Percentiles rank a stretch among this genome's conserved stretches.
These are phyloP conservation scores for Mangifera indica DNA, from an alignment of 345 rosid genomes.

Conservation along the genomic window DNA sequence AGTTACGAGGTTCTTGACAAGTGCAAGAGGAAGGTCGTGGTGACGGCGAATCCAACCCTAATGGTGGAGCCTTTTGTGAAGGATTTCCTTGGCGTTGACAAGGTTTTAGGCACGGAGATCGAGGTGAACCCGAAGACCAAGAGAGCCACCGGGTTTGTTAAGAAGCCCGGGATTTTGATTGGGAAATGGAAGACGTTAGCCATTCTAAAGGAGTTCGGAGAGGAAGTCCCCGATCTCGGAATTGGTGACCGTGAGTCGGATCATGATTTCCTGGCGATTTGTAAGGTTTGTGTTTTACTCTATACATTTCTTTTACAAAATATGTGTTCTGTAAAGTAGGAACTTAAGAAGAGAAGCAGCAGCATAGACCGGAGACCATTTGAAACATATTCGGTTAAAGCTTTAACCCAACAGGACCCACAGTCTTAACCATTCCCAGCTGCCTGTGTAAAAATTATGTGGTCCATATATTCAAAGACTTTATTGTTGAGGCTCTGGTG, in stretches of 20 bases:
- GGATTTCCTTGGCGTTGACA: conserved; percentile 84
- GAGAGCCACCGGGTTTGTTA: conserved; percentile 87
- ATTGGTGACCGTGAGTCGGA: conserved; percentile 83
- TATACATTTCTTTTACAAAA: neutral
- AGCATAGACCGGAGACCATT: neutral
- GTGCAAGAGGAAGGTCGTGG: conserved; percentile 89
- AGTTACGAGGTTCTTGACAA: conserved; percentile 75
- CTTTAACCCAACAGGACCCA: conserved; percentile 31
- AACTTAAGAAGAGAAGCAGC: neutral
- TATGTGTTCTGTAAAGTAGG: too few species aligned
- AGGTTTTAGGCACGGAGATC: conserved; percentile 89
- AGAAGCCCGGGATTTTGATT: conserved; percentile 78
- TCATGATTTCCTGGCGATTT: conserved; percentile 85
- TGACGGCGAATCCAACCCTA: conserved; percentile 83
- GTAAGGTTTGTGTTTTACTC: conserved; percentile 65
- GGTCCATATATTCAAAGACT: conserved; percentile 16
- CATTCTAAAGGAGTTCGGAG: conserved; percentile 66
- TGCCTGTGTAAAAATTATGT: conserved; percentile 14
- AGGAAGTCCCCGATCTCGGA: conserved; percentile 67
- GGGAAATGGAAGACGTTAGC: conserved; percentile 71
- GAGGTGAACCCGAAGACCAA: conserved; percentile 73
- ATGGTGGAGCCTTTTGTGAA: conserved; percentile 95
- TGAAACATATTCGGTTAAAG: conserved; percentile 11
- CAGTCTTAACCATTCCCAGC: conserved; percentile 30
- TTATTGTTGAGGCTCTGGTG: too few species aligned